Conservation (phyloP, 805 yeast species). For the Naumovozyma dairenensis region DNA sequence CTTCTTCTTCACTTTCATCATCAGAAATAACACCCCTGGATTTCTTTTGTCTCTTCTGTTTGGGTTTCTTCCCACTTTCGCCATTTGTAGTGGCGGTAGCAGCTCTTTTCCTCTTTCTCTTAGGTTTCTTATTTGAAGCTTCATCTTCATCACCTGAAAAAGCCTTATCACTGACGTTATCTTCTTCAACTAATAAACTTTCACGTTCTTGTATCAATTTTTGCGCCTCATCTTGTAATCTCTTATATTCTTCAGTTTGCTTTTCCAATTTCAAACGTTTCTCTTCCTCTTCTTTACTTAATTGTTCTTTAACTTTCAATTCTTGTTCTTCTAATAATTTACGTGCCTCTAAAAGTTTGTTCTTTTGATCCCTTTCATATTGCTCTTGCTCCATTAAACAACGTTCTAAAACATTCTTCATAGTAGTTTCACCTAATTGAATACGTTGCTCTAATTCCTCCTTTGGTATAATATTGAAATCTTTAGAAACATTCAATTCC, state of each 20-base stretch:
- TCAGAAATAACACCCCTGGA: background rate
- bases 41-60: background rate
- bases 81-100: conserved; percentile 10
- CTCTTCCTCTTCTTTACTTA: conserved; percentile 41
- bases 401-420: conserved; percentile 60
- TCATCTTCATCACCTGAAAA: conserved; percentile 24
- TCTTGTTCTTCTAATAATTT: conserved; percentile 51
- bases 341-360: conserved; percentile 65
- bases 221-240: conserved; percentile 46
- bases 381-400: conserved; percentile 63
- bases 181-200: conserved; percentile 33
- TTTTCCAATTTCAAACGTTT: conserved; percentile 38
- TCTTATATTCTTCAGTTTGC: conserved; percentile 40
- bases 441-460: conserved; percentile 79
- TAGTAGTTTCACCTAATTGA: conserved; percentile 69
- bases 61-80: conserved; percentile 11
- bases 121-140: conserved; percentile 20
- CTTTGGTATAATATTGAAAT: conserved; percentile 65
- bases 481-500: conserved; percentile 40
- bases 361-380: conserved; percentile 46
- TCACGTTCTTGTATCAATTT: conserved; percentile 51
- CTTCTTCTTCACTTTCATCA: conserved; percentile 24
- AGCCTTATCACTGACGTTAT: conserved; percentile 28
- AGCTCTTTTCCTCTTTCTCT: conserved; percentile 11
- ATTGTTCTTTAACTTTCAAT: conserved; percentile 36